Evolutionary conservation across 2,329 filamentous ascomycete genomes (phyloP), one percentile per base, ranked within the genome.

Genomic region (Sporothrix globosa): DNA sequence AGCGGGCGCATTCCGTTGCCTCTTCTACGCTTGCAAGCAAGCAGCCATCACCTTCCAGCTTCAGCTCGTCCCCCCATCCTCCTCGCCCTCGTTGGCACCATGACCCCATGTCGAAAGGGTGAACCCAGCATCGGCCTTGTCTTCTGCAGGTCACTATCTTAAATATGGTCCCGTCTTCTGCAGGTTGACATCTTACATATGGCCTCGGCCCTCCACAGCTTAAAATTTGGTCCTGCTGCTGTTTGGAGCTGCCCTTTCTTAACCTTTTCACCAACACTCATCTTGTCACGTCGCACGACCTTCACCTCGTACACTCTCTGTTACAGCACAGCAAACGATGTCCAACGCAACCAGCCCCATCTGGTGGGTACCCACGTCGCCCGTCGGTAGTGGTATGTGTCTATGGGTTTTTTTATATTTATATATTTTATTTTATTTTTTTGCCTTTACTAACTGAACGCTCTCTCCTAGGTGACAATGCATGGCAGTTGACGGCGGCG

Each of bases 401-500:
- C 13, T 34, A 44, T 44, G 19, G 13, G 0, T 21, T 60, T 13
- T 60, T 11, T 11, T n/a, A 6, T n/a, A 7, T 34, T 34, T 34
- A 7, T 34, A 7, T 34, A 1, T 34, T 34, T 4, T 34, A 7
- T 4, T 34, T 34, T 34, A 7, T 6, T 19, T 4, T 46, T 46
- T 46, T 4, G 2, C 14, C 14, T 19, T 14, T 17, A 5, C 44
- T 6, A 48, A 48, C n/a, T 27, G 50, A 13, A 34, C 53, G 2
- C n/a, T 7, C n/a, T 13, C 19, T 39, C 46, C 1, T 19, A 72
- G 83, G 83, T 71, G 82, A 85, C 76, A 83, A 85, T 77, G 82
- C 83, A 58, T 85, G 83, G 83, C 83, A 85, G 76, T 77, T 85
- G 67, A 85, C 83, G 19, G 83, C 83, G 2, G 83, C 80, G 7